phyloP scores from a whole-genome alignment of 306 rosid genomes.

The Malus orientalis region DNA sequence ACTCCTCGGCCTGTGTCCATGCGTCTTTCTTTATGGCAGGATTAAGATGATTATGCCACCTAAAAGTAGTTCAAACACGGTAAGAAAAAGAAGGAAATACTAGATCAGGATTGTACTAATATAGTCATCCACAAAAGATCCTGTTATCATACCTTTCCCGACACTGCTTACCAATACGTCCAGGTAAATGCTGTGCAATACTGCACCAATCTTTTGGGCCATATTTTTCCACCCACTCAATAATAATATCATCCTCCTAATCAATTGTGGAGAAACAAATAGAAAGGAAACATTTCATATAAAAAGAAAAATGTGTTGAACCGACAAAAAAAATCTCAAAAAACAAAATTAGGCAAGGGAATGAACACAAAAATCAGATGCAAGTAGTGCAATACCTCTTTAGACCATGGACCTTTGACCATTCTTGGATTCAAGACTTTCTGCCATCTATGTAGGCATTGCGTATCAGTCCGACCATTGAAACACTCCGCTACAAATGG shows the following conservation, averaged over 20 bases:
- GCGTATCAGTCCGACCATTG: constrained; percentile 93
- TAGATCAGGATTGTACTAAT: background rate
- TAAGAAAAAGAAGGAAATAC: background rate
- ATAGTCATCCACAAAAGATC: background rate
- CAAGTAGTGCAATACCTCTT: constrained; percentile 53
- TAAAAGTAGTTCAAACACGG: constrained; percentile 20
- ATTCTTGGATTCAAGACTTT: constrained; percentile 95
- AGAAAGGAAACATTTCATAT: background rate
- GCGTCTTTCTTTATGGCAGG: constrained; percentile 95
- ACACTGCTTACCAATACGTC: constrained; percentile 98
- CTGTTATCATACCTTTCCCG: constrained; percentile 78
- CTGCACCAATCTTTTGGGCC: constrained; percentile 98
- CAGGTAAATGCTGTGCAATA: constrained; percentile 81
- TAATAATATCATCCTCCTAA: constrained; percentile 85
- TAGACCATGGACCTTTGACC: constrained; percentile 98
- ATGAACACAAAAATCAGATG: constrained; percentile 1
- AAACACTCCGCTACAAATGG: constrained; percentile 74
- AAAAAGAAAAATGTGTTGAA: background rate
- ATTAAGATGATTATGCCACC: constrained; percentile 99
- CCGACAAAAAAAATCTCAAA: background rate
- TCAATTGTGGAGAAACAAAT: constrained; percentile 19
- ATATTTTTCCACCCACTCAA: constrained; percentile 60
- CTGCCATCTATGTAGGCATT: constrained; percentile 99
- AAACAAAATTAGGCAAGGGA: constrained; percentile 2
- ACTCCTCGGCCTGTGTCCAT: constrained; percentile 95